A percentile compares a stretch with the other conserved stretches of the same genome.
phyloP scores from a whole-genome alignment of 1,139 yeast genomes.

The Pichia sorboxylosa region DNA sequence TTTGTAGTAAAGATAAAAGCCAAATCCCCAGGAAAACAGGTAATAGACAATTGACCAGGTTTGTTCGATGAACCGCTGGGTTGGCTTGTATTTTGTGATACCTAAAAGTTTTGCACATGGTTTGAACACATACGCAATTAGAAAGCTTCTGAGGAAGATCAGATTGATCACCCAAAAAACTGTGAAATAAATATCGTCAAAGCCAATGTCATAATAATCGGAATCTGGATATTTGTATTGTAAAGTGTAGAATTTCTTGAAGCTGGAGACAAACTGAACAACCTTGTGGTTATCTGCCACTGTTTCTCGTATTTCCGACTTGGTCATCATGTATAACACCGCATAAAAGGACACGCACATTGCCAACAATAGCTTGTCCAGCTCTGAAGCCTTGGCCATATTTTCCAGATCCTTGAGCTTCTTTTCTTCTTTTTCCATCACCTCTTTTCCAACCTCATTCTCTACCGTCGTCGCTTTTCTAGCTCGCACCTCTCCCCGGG shows the following conservation, averaged over 20 bases:
- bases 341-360: too few species aligned
- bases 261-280: too few species aligned
- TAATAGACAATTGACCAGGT: slow-evolving; percentile 70
- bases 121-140: slow-evolving; percentile 46
- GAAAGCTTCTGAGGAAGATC: slow-evolving; percentile 46
- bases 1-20: slow-evolving; percentile 43
- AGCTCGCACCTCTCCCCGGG: too few species aligned
- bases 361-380: too few species aligned
- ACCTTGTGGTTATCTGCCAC: background rate
- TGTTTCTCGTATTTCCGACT: too few species aligned
- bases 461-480: too few species aligned
- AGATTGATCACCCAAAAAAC: slow-evolving; percentile 44
- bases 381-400: too few species aligned
- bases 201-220: slow-evolving; percentile 39
- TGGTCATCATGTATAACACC: too few species aligned
- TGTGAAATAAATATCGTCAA: slow-evolving; percentile 46
- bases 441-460: background rate
- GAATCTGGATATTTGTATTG: slow-evolving; percentile 32
- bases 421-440: background rate
- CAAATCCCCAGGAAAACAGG: slow-evolving; percentile 41
- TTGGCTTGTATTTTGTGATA: slow-evolving; percentile 39
- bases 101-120: slow-evolving; percentile 46
- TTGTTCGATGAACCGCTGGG: slow-evolving; percentile 73
- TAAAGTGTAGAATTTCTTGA: slow-evolving; percentile 34
- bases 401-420: too few species aligned